phyloP scores from a whole-genome alignment of 1,139 yeast species.

The Lodderomyces elongisporus region DNA sequence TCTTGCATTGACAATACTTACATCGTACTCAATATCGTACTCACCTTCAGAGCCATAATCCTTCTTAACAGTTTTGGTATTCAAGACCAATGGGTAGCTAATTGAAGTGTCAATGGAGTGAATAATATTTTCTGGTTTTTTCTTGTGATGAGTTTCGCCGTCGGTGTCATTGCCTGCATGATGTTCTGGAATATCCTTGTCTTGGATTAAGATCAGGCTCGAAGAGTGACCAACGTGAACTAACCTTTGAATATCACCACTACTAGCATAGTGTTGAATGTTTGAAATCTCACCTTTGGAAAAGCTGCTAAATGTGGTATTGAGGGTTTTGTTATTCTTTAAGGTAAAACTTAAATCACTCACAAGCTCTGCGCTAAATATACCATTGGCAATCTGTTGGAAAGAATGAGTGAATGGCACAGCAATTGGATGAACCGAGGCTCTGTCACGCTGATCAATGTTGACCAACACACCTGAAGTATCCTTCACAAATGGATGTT shows the following conservation, averaged over 20 bases:
- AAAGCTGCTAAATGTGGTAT: constrained; percentile 22
- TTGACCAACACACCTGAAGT: constrained; percentile 35
- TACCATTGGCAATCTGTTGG: constrained; percentile 33
- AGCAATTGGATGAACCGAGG: constrained; percentile 15
- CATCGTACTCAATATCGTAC: constrained; percentile 18
- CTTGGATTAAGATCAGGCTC: constrained; percentile 16
- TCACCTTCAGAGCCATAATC: constrained; percentile 10
- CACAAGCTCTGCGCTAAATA: constrained; percentile 24
- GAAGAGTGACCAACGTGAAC: constrained; percentile 23
- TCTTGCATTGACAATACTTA: constrained; percentile 15
- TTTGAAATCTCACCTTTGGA: constrained; percentile 30
- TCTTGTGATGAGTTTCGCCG: constrained; percentile 2
- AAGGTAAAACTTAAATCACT: constrained; percentile 31
- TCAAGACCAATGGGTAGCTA: constrained; percentile 22
- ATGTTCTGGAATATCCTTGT: constrained; percentile 12
- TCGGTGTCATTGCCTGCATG: constrained; percentile 3
- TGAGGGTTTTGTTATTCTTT: constrained; percentile 26
- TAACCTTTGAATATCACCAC: constrained; percentile 30
- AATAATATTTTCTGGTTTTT: constrained; percentile 11
- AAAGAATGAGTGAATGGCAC: constrained; percentile 32
- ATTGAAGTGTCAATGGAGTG: constrained; percentile 15
- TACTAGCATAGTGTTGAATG: constrained; percentile 23
- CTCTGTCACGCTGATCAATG: constrained; percentile 17
- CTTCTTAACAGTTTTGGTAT: constrained; percentile 8
- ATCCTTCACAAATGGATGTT: constrained; percentile 33